phyloP scores from a whole-genome alignment of 208 protist species.

The Naegleria fowleri region DNA sequence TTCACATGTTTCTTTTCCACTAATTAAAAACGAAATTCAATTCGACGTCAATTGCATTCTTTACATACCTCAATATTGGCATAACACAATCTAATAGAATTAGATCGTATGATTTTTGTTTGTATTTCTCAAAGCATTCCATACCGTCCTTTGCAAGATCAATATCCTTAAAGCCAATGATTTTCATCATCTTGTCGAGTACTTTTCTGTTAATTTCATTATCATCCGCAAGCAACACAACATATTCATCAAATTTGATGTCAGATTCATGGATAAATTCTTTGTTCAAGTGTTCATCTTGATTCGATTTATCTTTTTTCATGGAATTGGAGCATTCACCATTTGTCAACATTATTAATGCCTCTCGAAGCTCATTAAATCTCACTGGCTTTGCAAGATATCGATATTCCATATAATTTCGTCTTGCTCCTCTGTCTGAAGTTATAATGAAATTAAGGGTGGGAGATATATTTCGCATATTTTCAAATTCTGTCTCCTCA shows the following conservation, averaged over 20 bases:
- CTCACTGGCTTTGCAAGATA: too few species aligned
- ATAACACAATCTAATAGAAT: background rate
- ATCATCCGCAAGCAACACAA: background rate
- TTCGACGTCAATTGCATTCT: too few species aligned
- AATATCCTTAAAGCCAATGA: background rate
- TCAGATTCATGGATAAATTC: background rate
- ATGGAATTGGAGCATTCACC: background rate
- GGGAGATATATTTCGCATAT: too few species aligned
- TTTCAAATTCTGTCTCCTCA: too few species aligned
- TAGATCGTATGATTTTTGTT: background rate
- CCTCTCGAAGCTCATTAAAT: background rate
- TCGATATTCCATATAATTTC: too few species aligned
- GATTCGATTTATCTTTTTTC: background rate
- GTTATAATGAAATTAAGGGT: too few species aligned
- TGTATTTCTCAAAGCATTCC: background rate
- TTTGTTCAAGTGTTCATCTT: background rate
- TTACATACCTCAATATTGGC: background rate
- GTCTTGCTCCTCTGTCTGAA: too few species aligned
- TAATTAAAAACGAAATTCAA: too few species aligned
- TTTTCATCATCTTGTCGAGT: background rate
- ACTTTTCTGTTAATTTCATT: background rate
- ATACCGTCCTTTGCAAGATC: background rate
- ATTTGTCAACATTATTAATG: background rate
- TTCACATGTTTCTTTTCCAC: background rate
- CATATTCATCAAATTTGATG: background rate